Conservation (phyloP, 2,329 filamentous ascomycete genomes). For the Colletotrichum scovillei region DNA sequence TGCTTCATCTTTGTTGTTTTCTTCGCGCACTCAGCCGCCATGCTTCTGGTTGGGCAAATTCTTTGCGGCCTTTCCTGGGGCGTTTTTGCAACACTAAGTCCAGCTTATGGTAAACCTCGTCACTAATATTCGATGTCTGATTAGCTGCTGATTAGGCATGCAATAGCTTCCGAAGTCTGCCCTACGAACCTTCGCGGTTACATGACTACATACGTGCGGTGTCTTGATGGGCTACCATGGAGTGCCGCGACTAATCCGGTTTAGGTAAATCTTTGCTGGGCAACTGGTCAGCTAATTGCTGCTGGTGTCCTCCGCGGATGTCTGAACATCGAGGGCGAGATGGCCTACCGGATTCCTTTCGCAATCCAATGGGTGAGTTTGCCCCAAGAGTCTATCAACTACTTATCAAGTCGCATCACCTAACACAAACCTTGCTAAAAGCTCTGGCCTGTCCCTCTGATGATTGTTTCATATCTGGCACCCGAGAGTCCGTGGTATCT, state of each 20-base stretch:
- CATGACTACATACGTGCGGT: slow-evolving; percentile 48
- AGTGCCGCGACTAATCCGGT: not conserved
- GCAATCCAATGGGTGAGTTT: slow-evolving; percentile 50
- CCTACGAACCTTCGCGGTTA: slow-evolving; percentile 55
- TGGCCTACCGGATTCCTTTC: slow-evolving; percentile 55
- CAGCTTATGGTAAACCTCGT: slow-evolving; percentile 48
- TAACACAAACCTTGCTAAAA: not conserved
- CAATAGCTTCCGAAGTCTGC: slow-evolving; percentile 52
- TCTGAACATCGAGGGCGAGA: slow-evolving; percentile 45
- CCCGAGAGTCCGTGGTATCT: slow-evolving; percentile 59
- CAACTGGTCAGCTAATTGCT: slow-evolving; percentile 54
- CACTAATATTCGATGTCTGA: slow-evolving; percentile 36
- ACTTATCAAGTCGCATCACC: not conserved
- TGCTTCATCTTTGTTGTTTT: slow-evolving; percentile 61
- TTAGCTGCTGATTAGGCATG: slow-evolving; percentile 49
- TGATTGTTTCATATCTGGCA: slow-evolving; percentile 49
- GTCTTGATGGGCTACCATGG: rapidly evolving
- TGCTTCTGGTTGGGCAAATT: slow-evolving; percentile 57
- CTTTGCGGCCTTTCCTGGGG: slow-evolving; percentile 59
- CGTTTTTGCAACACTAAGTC: slow-evolving; percentile 55
- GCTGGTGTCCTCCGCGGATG: slow-evolving; percentile 53
- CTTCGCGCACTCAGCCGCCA: slow-evolving; percentile 56
- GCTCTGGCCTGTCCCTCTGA: slow-evolving; percentile 51
- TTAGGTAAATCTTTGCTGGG: slow-evolving; percentile 55
- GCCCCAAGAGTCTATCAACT: not conserved